Evolutionary conservation across 2,329 filamentous ascomycete species (phyloP).

Genomic region (Aureobasidium mangrovei): DNA sequence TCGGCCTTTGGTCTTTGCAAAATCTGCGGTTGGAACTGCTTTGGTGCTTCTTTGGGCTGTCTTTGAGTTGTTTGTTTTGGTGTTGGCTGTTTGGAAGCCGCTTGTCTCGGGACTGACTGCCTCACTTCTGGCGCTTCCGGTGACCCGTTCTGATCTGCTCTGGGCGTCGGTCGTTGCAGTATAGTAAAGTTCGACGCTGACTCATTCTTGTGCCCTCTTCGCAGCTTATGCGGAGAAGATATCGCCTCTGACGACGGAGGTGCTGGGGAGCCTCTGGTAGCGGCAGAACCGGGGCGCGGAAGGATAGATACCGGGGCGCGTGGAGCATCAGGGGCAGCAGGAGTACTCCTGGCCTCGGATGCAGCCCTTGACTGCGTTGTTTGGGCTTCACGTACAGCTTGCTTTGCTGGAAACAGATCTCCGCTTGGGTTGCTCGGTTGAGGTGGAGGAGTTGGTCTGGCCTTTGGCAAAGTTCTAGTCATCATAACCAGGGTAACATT

Average conservation of each 20-base stretch:
- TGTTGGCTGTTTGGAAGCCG: conserved; percentile 12
- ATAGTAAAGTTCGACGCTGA: conserved; percentile 15
- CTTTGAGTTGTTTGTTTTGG: conserved; percentile 2
- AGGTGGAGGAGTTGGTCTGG: conserved; percentile 13
- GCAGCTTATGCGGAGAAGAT: conserved; percentile 12
- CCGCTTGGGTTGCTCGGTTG: neutral
- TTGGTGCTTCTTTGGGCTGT: conserved; percentile 18
- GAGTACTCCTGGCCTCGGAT: neutral
- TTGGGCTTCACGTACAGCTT: conserved; percentile 12
- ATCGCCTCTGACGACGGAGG: conserved; percentile 17
- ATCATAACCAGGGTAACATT: conserved; percentile 25
- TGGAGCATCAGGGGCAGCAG: neutral
- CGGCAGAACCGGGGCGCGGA: conserved; percentile 12
- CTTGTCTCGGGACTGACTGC: conserved; percentile 6
- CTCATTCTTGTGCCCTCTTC: conserved; percentile 15
- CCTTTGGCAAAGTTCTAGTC: conserved; percentile 25
- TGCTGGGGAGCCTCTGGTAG: conserved; percentile 14
- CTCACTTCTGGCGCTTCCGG: conserved; percentile 8
- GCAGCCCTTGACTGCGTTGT: neutral
- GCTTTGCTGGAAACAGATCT: conserved; percentile 14
- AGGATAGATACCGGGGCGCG: conserved; percentile 14
- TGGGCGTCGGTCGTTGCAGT: conserved; percentile 16
- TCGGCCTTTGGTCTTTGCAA: conserved; percentile 22
- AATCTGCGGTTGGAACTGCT: conserved; percentile 24
- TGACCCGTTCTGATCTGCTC: conserved; percentile 12